A percentile compares a stretch with the other conserved stretches of the same genome.
phyloP scores from a whole-genome alignment of 129 eudicot species.

The Heracleum sosnowskyi region DNA sequence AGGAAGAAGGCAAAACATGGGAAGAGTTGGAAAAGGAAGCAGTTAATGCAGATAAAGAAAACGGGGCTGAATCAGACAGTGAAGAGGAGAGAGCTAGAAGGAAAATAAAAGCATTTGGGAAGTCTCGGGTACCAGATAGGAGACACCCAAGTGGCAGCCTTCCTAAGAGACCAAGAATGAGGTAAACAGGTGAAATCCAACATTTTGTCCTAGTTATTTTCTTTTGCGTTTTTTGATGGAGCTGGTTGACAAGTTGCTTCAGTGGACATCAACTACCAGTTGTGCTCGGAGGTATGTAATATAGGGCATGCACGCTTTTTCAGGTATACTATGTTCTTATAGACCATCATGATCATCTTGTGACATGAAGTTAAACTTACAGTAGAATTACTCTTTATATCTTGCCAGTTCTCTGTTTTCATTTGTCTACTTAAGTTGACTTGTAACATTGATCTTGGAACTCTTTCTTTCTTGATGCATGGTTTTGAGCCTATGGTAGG shows the following conservation, averaged over 20 bases:
- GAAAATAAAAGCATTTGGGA: constrained; percentile 41
- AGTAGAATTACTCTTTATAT: neutral
- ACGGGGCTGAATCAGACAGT: constrained; percentile 50
- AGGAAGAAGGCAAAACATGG: constrained; percentile 56
- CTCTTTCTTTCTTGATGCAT: neutral
- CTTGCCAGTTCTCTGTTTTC: neutral
- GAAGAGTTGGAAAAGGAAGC: constrained; percentile 57
- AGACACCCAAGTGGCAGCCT: constrained; percentile 31
- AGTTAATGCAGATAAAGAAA: constrained; percentile 44
- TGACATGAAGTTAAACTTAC: constrained; percentile 4
- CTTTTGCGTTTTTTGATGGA: neutral
- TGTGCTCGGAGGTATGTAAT: constrained; percentile 3
- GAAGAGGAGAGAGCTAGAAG: constrained; percentile 47
- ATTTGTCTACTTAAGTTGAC: neutral
- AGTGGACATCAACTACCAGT: neutral
- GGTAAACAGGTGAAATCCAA: constrained; percentile 13
- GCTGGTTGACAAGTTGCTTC: constrained; percentile 2
- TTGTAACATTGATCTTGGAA: neutral
- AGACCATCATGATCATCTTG: neutral
- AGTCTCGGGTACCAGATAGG: constrained; percentile 38
- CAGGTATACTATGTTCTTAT: neutral
- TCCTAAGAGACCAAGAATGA: constrained; percentile 38
- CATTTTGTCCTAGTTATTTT: neutral
- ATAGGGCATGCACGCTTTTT: constrained; percentile 6
- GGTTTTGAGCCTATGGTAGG: neutral